Base-by-base conservation (phyloP, 2,329 filamentous ascomycete genomes). In the Anisogramma anomala region DNA sequence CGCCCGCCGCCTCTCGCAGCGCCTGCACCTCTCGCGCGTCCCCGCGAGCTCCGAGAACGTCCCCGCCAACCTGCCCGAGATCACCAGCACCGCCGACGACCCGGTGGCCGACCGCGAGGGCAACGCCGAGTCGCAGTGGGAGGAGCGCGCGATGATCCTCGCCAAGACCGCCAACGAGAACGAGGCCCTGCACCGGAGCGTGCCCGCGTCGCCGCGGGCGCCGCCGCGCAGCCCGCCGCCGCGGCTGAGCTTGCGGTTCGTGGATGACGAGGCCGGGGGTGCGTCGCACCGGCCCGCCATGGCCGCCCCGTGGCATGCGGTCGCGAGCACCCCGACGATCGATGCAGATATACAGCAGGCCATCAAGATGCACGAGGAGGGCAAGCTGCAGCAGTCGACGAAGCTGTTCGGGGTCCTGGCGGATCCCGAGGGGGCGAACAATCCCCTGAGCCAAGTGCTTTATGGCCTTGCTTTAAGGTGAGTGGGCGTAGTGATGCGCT, bases 381-480 rank as follows among this genome's bases (percentile, higher is more conserved):
- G 89, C 43, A 73, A 91, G 46, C 71, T 94, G 42, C 75, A 78
- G 53, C 65, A 70, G 54, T 91, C 87, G 39, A 95, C 91, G n/a
- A 67, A 68, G 39, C 76, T 96, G 62, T 98, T 98, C 63, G 83
- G 78, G 20, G 69, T 71, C 46, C 68, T 98, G 51, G 91, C 91
- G 39, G 81, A 94, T 58, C 84, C 84, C 0, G 70, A 78, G 40
- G 87, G 85, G 18, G 77, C 81, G 36, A 94, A 95, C 58, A 94
- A 96, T 62, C 84, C 91, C 30, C 71, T 98, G 49, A 91, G 86
- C 54, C 89, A 98, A 64, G 91, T 98, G 26, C 72, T 98, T 39
- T 98, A 94, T 58, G 91, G 91, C 3, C 81, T 98, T 43, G 88
- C 89, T 39, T 64, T 95, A 50, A 75, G 86, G 82, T 88, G 61